Evolutionary conservation across 2,329 filamentous ascomycete genomes (phyloP), one percentile per base, ranked within the genome.

Genomic region (Aspergillus cejpii): DNA sequence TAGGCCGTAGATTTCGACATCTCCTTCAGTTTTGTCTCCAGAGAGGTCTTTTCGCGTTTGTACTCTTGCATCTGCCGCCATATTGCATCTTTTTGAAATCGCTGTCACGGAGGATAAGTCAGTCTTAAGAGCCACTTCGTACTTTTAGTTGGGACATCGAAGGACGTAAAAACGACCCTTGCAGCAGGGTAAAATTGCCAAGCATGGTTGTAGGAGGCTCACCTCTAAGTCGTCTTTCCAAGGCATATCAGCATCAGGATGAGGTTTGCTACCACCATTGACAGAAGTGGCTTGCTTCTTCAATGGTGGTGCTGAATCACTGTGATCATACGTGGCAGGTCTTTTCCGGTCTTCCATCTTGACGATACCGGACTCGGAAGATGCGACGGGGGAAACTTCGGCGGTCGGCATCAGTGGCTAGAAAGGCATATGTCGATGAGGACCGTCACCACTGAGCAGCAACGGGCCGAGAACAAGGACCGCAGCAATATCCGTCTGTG

Each of bases 301-400:
- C 64, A 83, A 85, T 17, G 91, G 90, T 55, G 91, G 91, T 55
- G 85, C 86, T 63, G 87, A 75, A 58, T 96, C 88, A 68, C 92
- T 87, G 62, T 80, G 74, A 65, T 84, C 85, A 70, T 80, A 78
- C 59, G 85, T 79, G 65, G 89, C 87, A 65, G 89, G 85, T 80
- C 92, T 83, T 80, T 98, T 98, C 80, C 92, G 88, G 77, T 97
- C 92, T 79, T 98, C 92, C 91, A 97, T 98, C 80, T 92, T 95
- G 59, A 82, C 76, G 73, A 87, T 78, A 78, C 83, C 83, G 69
- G 78, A 70, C 74, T 87, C 84, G 76, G 85, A 81, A 79, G 82
- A 80, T 77, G 83, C 78, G 70, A 83, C 77, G 71, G 81, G 79
- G 67, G 78, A 77, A 59, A 80, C 78, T 73, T 86, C 84, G 74